These are phyloP conservation scores for Diaporthe vaccinii DNA, from an alignment of 2,329 filamentous ascomycete genomes.

Conservation along the genomic window DNA sequence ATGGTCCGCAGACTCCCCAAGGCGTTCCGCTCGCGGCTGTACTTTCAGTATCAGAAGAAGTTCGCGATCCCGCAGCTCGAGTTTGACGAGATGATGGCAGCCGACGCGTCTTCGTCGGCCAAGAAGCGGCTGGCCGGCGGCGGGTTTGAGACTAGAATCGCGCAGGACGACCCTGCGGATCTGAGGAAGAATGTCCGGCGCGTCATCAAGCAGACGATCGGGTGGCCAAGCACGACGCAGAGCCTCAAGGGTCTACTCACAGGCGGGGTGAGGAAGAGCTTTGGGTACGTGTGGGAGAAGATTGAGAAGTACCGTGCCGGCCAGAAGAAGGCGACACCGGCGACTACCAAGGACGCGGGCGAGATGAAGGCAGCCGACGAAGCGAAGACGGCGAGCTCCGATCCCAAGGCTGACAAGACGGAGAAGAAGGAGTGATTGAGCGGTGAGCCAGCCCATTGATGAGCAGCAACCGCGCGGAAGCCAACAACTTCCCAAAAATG, in stretches of 20 bases:
- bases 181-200: conserved; percentile 79
- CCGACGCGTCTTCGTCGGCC: conserved; percentile 73
- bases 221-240: conserved; percentile 92
- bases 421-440: conserved; percentile 37
- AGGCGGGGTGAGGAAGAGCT: conserved; percentile 77
- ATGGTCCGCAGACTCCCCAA: conserved; percentile 95
- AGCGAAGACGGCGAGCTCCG: not conserved
- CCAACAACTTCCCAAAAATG: not conserved
- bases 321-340: conserved; percentile 42
- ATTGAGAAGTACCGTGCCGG: conserved; percentile 72
- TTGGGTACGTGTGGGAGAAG: conserved; percentile 88
- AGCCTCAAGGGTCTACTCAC: conserved; percentile 88
- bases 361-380: conserved; percentile 12
- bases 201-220: conserved; percentile 88
- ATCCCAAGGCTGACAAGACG: conserved; percentile 15
- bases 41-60: conserved; percentile 95
- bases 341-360: conserved; percentile 10
- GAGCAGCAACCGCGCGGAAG: not conserved
- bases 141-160: conserved; percentile 88
- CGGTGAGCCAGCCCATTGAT: not conserved
- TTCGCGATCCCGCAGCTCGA: conserved; percentile 87
- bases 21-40: conserved; percentile 88
- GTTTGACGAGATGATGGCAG: conserved; percentile 87
- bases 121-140: conserved; percentile 50
- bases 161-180: conserved; percentile 73